phyloP scores from a whole-genome alignment of 805 yeast species.

The Candida pseudoglaebosa region DNA sequence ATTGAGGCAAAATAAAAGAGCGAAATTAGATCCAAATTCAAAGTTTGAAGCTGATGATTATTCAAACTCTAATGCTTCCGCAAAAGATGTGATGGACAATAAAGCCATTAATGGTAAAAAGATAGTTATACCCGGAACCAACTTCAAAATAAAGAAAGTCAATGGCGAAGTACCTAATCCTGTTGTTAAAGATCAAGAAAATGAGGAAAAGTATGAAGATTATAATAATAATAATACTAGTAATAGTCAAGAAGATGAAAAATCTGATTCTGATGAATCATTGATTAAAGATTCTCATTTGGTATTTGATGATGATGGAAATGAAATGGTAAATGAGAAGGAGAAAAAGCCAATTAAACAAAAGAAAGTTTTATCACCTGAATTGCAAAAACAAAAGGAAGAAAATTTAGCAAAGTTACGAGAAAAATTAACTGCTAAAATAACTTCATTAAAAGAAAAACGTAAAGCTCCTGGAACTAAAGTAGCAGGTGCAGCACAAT shows the following conservation, averaged over 20 bases:
- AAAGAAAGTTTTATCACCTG: conserved; percentile 34
- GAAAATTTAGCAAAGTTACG: conserved; percentile 64
- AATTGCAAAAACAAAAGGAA: conserved; percentile 47
- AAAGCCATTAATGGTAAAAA: conserved; percentile 53
- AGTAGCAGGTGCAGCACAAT: conserved; percentile 74
- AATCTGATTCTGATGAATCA: conserved; percentile 23
- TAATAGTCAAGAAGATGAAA: conserved; percentile 16
- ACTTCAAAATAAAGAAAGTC: conserved; percentile 13
- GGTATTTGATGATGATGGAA: conserved; percentile 64
- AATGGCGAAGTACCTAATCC: conserved; percentile 11
- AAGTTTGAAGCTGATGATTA: conserved; percentile 42
- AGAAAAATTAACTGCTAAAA: conserved; percentile 74
- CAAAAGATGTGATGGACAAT: conserved; percentile 56
- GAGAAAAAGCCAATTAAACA: conserved; percentile 10
- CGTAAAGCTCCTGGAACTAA: conserved; percentile 91
- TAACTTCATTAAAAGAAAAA: conserved; percentile 63
- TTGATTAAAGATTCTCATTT: conserved; percentile 26
- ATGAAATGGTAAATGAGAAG: conserved; percentile 15
- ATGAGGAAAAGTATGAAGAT: conserved; percentile 8
- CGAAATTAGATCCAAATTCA: conserved; percentile 70
- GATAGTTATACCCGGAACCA: conserved; percentile 39
- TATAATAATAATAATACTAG: conserved; percentile 2
- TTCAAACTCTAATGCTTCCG: conserved; percentile 42
- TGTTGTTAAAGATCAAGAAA: conserved; percentile 6
- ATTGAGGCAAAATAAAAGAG: conserved; percentile 53